Base-by-base conservation (phyloP, 108 stramenopile species). In the Mediolabrus comicus region DNA sequence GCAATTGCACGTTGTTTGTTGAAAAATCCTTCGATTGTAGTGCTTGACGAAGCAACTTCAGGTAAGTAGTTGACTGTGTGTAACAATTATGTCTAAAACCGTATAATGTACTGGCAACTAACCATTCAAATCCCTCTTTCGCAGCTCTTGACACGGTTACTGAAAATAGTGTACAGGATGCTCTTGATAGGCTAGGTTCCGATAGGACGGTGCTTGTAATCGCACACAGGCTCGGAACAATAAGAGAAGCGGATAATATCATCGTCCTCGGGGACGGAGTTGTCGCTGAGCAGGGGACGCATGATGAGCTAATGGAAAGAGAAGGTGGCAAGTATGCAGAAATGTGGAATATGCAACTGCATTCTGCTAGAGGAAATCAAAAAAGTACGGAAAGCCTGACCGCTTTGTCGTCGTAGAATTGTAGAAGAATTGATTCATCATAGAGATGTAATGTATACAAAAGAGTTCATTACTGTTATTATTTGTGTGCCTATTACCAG, bases 141-240 rank as follows among this genome's bases (percentile, higher is more conserved):
- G 72, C 75, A 12, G 84, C 88, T 12, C 75, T 87, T 28, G 97
- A 98, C 77, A 90, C 90, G 24, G 30, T 95, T 8, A 93, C 92
- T 6, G 97, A 98, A 70, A 86, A 82, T 32, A 83, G 83, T 22
- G 92, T 98, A 14, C 97, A 99, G 70, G 96, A 99, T 65, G 98
- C 98, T 17, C 84, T 99, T 26, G 97, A 99, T 83, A 76, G 86
- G 17, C 75, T 98, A 32, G 92, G 91, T 16, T 71, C 67, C 14
- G 80, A 95, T 27, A 75, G 98, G 5, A 99, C 98, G 9, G 88
- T 89, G 16, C 43, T 99, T 35, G 94, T 98, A n/a, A 98, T 99
- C 78, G 98, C 98, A 0, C 98, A 99, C 78, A 80, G 98, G 54
- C 72, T 99, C 10, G 94, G 96, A 29, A 99, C 98, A 11, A 92